A percentile compares a stretch with the other conserved stretches of the same genome.
phyloP scores from a whole-genome alignment of 345 rosid species.

The Boechera divaricarpa region DNA sequence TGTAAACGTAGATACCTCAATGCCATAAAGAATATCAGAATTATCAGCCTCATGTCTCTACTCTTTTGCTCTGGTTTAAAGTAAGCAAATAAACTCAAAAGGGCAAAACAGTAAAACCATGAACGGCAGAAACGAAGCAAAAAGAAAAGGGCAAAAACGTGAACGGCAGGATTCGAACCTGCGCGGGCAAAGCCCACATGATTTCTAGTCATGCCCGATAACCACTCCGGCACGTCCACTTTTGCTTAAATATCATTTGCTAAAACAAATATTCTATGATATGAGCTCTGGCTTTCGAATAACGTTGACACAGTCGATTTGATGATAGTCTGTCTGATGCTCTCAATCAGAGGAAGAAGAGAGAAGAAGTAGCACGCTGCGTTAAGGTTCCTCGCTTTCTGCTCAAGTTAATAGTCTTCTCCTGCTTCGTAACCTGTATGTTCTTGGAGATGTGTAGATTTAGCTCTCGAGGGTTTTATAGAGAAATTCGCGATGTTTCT shows the following conservation, averaged over 20 bases:
- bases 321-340: background rate
- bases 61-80: too few species aligned
- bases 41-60: too few species aligned
- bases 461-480: conserved; percentile 10
- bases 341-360: conserved; percentile 18
- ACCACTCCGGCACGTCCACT: conserved; percentile 49
- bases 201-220: conserved; percentile 92
- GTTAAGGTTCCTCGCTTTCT: conserved; percentile 13
- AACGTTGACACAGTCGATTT: conserved; percentile 4
- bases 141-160: background rate
- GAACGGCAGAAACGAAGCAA: conserved; percentile 46
- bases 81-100: background rate
- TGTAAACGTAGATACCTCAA: too few species aligned
- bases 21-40: too few species aligned
- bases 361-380: conserved; percentile 8
- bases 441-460: background rate
- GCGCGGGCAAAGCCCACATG: conserved; percentile 95
- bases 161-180: conserved; percentile 82
- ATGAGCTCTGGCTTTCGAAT: background rate
- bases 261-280: too few species aligned
- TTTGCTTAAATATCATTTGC: too few species aligned
- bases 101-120: conserved; percentile 4
- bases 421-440: background rate
- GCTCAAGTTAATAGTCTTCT: conserved; percentile 1
- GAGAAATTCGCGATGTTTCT: background rate